Percentiles rank a stretch among this genome's conserved stretches.
Conservation (phyloP, 805 yeast genomes). For the Ogataea pini region DNA sequence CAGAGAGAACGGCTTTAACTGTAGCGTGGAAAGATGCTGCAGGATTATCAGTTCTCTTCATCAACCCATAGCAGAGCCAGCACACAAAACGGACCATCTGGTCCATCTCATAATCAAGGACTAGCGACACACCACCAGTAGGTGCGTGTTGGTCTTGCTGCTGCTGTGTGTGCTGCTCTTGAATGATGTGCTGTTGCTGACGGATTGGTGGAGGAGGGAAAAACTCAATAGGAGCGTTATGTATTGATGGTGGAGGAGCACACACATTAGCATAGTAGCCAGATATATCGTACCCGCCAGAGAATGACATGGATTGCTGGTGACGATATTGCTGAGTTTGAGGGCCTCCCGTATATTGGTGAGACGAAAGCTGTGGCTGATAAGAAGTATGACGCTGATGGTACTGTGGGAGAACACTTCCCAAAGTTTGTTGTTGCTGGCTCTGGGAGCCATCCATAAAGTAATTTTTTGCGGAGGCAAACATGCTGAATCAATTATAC, state of each 20-base stretch:
- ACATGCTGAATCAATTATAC: conserved; percentile 7
- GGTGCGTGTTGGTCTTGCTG: conserved; percentile 19
- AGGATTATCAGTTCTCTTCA: conserved; percentile 53
- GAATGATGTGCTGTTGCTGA: conserved; percentile 14
- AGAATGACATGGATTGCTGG: conserved; percentile 24
- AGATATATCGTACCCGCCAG: conserved; percentile 20
- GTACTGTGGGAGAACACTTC: conserved; percentile 20
- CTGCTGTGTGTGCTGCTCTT: conserved; percentile 14
- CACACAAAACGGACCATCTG: conserved; percentile 80
- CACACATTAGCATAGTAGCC: conserved; percentile 13
- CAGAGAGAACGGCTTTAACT: conserved; percentile 68
- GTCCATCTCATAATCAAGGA: conserved; percentile 75
- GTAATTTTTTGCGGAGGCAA: conserved; percentile 16
- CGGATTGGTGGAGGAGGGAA: conserved; percentile 13
- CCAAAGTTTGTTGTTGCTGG: conserved; percentile 9
- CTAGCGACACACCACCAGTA: conserved; percentile 73
- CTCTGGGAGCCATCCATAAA: conserved; percentile 4
- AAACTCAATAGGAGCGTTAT: conserved; percentile 14
- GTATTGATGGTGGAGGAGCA: conserved; percentile 13
- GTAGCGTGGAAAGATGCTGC: conserved; percentile 55
- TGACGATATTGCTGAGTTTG: conserved; percentile 21
- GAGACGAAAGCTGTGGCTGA: conserved; percentile 19
- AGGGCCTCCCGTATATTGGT: conserved; percentile 13
- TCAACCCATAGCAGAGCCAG: conserved; percentile 69
- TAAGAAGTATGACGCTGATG: conserved; percentile 25